Percentiles rank a stretch among this genome's conserved stretches.
Evolutionary conservation across 2,329 filamentous ascomycete genomes (phyloP).

Genomic region (Hymenoscyphus linearis): DNA sequence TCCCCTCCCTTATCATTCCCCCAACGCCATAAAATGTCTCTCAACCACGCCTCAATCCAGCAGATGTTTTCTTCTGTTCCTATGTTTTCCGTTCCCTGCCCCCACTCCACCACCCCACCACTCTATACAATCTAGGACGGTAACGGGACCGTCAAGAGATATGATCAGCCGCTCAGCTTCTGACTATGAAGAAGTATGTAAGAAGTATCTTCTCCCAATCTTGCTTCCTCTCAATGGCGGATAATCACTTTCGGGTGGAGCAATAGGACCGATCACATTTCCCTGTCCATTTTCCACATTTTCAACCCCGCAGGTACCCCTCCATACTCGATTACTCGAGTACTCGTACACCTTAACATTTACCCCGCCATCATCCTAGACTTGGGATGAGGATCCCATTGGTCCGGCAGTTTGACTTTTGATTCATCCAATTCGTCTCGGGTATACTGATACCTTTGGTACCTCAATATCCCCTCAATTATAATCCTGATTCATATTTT

Average conservation of each 20-base stretch:
- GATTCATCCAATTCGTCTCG: neutral
- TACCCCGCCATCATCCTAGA: conserved; percentile 3
- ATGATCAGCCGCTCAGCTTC: neutral
- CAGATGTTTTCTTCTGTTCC: neutral
- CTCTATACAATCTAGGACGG: too few relatives aligned
- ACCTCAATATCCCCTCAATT: neutral
- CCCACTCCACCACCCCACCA: neutral
- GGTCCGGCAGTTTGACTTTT: conserved; percentile 1
- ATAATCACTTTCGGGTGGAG: neutral
- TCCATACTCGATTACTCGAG: too few relatives aligned
- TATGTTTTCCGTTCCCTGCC: neutral
- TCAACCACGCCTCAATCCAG: neutral
- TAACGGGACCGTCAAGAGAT: neutral
- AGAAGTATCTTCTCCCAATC: neutral
- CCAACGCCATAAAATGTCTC: neutral
- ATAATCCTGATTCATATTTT: neutral
- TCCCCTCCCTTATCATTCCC: neutral
- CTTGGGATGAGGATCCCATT: neutral
- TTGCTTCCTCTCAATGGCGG: conserved; percentile 1
- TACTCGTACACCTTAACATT: too few relatives aligned
- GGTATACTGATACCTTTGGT: neutral
- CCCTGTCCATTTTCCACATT: neutral
- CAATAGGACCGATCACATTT: neutral
- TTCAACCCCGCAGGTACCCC: neutral
- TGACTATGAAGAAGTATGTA: neutral